Evolutionary conservation across 2,329 filamentous ascomycete genomes (phyloP).

Genomic region (Curvularia spicifera): DNA sequence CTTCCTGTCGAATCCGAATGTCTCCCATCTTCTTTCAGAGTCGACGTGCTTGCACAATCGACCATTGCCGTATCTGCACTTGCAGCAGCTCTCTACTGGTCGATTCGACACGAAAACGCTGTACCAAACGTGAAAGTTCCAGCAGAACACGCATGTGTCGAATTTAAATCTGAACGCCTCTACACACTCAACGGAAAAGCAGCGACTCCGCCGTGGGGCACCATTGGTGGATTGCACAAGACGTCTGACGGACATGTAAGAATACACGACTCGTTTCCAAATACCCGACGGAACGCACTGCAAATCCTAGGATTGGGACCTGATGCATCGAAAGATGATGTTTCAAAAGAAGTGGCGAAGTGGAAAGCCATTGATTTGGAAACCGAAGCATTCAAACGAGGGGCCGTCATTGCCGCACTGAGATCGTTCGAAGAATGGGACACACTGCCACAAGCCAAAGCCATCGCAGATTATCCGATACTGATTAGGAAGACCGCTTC

Average conservation of each 20-base stretch:
- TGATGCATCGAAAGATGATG: slow-evolving; percentile 47
- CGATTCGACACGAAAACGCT: slow-evolving; percentile 36
- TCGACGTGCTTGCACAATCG: slow-evolving; percentile 60
- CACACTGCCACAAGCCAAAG: slow-evolving; percentile 54
- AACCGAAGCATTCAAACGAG: slow-evolving; percentile 49
- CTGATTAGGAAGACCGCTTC: slow-evolving; percentile 47
- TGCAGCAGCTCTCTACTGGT: slow-evolving; percentile 56
- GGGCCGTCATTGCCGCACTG: slow-evolving; percentile 58
- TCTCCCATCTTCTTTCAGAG: slow-evolving; percentile 61
- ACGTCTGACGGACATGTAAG: slow-evolving; percentile 61
- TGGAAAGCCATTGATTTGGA: slow-evolving; percentile 60
- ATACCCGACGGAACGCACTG: slow-evolving; percentile 57
- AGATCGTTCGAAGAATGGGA: slow-evolving; percentile 62
- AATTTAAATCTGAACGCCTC: slow-evolving; percentile 62
- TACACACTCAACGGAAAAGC: slow-evolving; percentile 54
- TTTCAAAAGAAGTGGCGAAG: slow-evolving; percentile 47
- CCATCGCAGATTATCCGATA: slow-evolving; percentile 57
- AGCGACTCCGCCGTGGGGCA: slow-evolving; percentile 46
- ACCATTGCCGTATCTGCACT: slow-evolving; percentile 61
- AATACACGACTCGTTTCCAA: slow-evolving; percentile 62
- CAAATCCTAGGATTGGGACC: slow-evolving; percentile 52
- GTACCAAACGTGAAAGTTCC: slow-evolving; percentile 54
- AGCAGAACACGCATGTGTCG: slow-evolving; percentile 56
- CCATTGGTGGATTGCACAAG: slow-evolving; percentile 60
- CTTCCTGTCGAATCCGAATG: slow-evolving; percentile 34